A percentile compares a stretch with the other conserved stretches of the same genome.
Evolutionary conservation across 805 yeast species (phyloP).

Genomic region (Ogataea nakhonphanomensis): DNA sequence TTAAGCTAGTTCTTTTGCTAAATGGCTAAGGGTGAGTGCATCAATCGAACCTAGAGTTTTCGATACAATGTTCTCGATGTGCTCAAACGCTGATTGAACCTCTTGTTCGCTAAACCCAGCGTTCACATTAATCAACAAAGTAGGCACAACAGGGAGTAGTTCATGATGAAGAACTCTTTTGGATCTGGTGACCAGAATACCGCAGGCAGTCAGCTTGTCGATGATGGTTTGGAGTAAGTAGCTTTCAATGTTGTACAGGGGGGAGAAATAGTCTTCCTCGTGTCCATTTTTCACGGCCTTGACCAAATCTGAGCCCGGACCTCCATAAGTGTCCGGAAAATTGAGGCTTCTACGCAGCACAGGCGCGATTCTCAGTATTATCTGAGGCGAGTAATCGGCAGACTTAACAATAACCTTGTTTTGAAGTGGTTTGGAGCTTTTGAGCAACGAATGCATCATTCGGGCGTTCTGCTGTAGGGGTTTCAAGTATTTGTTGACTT

Average conservation of each 20-base stretch:
- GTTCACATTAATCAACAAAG: conserved; percentile 50
- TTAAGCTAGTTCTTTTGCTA: too few relatives aligned
- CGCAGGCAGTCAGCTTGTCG: conserved; percentile 49
- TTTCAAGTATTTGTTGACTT: conserved; percentile 31
- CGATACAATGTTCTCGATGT: conserved; percentile 32
- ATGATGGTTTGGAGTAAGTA: conserved; percentile 64
- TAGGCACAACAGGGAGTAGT: conserved; percentile 62
- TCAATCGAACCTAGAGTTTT: neutral
- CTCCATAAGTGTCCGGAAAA: conserved; percentile 52
- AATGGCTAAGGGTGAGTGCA: neutral
- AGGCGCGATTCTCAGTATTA: conserved; percentile 60
- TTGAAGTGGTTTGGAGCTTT: conserved; percentile 35
- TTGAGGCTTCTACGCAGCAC: conserved; percentile 41
- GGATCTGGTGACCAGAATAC: conserved; percentile 51
- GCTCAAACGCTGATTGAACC: conserved; percentile 39
- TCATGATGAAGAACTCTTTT: conserved; percentile 74
- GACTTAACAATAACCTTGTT: conserved; percentile 53
- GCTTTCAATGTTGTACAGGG: conserved; percentile 49
- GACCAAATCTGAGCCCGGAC: conserved; percentile 36
- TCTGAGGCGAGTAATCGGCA: conserved; percentile 56
- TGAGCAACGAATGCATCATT: conserved; percentile 39
- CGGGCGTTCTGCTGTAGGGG: conserved; percentile 42
- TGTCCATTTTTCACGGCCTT: conserved; percentile 45
- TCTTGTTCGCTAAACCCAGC: conserved; percentile 45
- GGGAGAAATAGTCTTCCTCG: conserved; percentile 40